Evolutionary conservation across 192 early-diverging fungal species (phyloP), one percentile per base, ranked within the genome.

Genomic region (Backusella australiensis): DNA sequence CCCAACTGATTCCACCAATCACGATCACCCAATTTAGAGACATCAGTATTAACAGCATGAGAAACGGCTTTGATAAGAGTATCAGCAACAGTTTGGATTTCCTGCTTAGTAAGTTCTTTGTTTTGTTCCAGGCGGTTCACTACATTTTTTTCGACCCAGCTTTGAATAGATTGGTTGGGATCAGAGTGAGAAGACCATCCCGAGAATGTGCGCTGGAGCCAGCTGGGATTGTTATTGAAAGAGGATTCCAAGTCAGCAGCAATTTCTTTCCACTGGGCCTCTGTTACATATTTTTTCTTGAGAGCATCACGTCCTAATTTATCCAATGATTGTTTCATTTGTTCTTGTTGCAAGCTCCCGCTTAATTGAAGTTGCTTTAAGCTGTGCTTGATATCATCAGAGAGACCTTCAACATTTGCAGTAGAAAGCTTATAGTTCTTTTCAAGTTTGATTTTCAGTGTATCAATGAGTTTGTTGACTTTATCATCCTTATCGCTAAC

Each of bases 211-310:
- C 72, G 72, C 19, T 78, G 77, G 21, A 73, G 73, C 77, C 77
- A 78, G n/a, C 71, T 52, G 26, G 68, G 52, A 15, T 68, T 19
- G 36, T 71, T 15, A 49, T 44, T 32, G 21, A 79, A 70, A 19
- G 59, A 19, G 12, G 72, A 17, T 23, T 74, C 34, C 11, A 83
- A 34, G 26, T 83, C 75, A 23, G 39, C 39, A 17, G 46, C 36
- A 36, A 83, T 75, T 49, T 69, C 44, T 6, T 83, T 67, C 78
- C 78, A 83, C n/a, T 76, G 59, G 19, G 71, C 68, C 17, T 35
- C 72, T 15, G 78, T 75, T 0, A 75, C 39, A 23, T 63, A 66
- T 46, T 83, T 83, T 42, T 83, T 41, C 39, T 79, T 77, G 23
- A 77, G 14, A 14, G 78, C 65, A 11, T 77, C 23, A 32, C 65